These are phyloP conservation scores for Aegilops bicornis DNA, from an alignment of 176 grass and related monocot genomes.

Conservation along the genomic window DNA sequence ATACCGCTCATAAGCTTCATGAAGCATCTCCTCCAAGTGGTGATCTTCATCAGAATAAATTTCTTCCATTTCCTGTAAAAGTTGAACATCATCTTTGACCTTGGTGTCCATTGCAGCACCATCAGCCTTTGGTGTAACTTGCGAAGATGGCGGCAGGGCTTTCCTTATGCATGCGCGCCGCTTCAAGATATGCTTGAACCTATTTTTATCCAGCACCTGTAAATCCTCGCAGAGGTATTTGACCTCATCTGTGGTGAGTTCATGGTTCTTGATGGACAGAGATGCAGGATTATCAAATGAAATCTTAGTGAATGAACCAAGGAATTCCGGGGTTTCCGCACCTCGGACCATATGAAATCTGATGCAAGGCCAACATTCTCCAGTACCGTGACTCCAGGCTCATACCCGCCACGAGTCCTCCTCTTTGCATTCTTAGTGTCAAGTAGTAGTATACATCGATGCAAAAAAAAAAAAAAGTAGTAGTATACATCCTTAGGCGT, in stretches of 20 bases:
- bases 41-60: slow-evolving; percentile 82
- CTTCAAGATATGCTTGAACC: slow-evolving; percentile 92
- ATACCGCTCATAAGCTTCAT: slow-evolving; percentile 84
- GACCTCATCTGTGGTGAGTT: slow-evolving; percentile 88
- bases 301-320: slow-evolving; percentile 72
- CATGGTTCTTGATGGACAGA: slow-evolving; percentile 68
- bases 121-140: slow-evolving; percentile 41
- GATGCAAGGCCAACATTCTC: slow-evolving; percentile 69
- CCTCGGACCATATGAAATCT: slow-evolving; percentile 83
- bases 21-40: slow-evolving; percentile 81
- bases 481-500: too few relatives aligned
- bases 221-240: slow-evolving; percentile 77
- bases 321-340: slow-evolving; percentile 60
- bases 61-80: slow-evolving; percentile 94
- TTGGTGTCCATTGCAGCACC: slow-evolving; percentile 9
- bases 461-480: too few relatives aligned
- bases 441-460: too few relatives aligned
- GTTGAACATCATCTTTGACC: slow-evolving; percentile 37
- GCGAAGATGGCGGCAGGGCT: slow-evolving; percentile 28
- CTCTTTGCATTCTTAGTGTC: slow-evolving; percentile 49
- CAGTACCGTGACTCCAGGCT: slow-evolving; percentile 50
- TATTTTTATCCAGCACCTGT: slow-evolving; percentile 83
- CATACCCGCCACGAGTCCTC: slow-evolving; percentile 73
- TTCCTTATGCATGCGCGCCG: slow-evolving; percentile 70
- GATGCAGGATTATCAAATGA: slow-evolving; percentile 81